phyloP scores from a whole-genome alignment of 2,329 filamentous ascomycete species.

The Pseudogymnoascus sp. region DNA sequence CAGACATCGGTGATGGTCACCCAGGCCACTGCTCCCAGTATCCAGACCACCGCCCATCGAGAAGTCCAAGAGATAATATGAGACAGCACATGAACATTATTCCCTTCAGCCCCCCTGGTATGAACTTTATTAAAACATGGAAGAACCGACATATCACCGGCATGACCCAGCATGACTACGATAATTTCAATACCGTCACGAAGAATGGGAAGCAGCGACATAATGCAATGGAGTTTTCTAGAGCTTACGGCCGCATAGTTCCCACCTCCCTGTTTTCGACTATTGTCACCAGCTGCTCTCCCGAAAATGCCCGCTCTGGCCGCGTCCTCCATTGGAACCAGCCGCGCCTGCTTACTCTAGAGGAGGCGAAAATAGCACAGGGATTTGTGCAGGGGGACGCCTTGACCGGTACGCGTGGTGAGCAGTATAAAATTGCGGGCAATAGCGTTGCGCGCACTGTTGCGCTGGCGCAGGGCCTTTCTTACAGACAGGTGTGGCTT shows the following conservation, averaged over 20 bases:
- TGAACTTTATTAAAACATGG: slow-evolving; percentile 43
- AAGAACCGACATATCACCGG: slow-evolving; percentile 28
- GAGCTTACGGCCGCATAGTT: slow-evolving; percentile 42
- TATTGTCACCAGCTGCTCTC: slow-evolving; percentile 45
- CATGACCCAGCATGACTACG: slow-evolving; percentile 33
- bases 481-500: slow-evolving; percentile 49
- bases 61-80: slow-evolving; percentile 31
- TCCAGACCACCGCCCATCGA: slow-evolving; percentile 58
- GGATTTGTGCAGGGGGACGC: slow-evolving; percentile 63
- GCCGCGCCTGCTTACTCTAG: slow-evolving; percentile 49
- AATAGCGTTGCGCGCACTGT: slow-evolving; percentile 68
- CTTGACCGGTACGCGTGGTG: slow-evolving; percentile 44
- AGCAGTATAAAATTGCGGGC: slow-evolving; percentile 60
- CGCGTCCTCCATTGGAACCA: slow-evolving; percentile 57
- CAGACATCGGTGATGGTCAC: slow-evolving; percentile 51
- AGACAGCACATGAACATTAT: slow-evolving; percentile 46
- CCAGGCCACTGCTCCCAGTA: slow-evolving; percentile 51
- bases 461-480: slow-evolving; percentile 56
- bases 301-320: slow-evolving; percentile 48
- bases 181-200: slow-evolving; percentile 30
- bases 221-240: slow-evolving; percentile 18
- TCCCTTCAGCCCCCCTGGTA: slow-evolving; percentile 47
- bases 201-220: slow-evolving; percentile 20
- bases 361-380: slow-evolving; percentile 62
- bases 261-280: slow-evolving; percentile 50